phyloP scores from a whole-genome alignment of 2,329 filamentous ascomycete genomes.

The Curvularia sp. region DNA sequence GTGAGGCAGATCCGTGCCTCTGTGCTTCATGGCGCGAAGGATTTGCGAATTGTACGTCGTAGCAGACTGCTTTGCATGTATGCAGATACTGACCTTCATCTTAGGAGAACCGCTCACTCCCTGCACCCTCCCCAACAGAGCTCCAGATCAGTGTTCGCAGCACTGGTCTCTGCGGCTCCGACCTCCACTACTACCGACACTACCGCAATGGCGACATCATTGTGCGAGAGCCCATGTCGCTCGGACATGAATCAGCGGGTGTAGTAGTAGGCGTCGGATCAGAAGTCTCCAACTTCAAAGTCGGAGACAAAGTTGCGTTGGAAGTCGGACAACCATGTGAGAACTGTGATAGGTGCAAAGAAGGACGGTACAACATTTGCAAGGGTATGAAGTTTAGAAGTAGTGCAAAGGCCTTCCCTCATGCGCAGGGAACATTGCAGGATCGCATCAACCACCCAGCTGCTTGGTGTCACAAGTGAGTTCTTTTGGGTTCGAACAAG shows the following conservation, averaged over 20 bases:
- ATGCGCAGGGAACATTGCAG: slow-evolving; percentile 70
- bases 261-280: slow-evolving; percentile 75
- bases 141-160: slow-evolving; percentile 69
- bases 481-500: background rate
- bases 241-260: slow-evolving; percentile 80
- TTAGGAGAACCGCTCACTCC: slow-evolving; percentile 62
- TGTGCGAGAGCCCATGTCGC: slow-evolving; percentile 79
- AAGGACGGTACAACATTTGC: slow-evolving; percentile 69
- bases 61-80: background rate
- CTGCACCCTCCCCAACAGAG: slow-evolving; percentile 59
- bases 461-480: slow-evolving; percentile 63
- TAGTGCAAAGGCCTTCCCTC: slow-evolving; percentile 66
- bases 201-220: slow-evolving; percentile 87
- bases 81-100: background rate
- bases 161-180: slow-evolving; percentile 74
- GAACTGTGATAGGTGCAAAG: slow-evolving; percentile 61
- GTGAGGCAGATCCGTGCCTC: slow-evolving; percentile 55
- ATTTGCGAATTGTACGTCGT: slow-evolving; percentile 62
- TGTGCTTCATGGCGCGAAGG: slow-evolving; percentile 68
- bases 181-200: slow-evolving; percentile 85
- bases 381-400: slow-evolving; percentile 64
- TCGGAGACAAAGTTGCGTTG: slow-evolving; percentile 86
- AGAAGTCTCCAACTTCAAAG: slow-evolving; percentile 66
- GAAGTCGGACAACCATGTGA: slow-evolving; percentile 91
- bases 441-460: slow-evolving; percentile 68